Evolutionary conservation across 2,329 filamentous ascomycete species (phyloP).

Genomic region (Ophiostoma sp.): DNA sequence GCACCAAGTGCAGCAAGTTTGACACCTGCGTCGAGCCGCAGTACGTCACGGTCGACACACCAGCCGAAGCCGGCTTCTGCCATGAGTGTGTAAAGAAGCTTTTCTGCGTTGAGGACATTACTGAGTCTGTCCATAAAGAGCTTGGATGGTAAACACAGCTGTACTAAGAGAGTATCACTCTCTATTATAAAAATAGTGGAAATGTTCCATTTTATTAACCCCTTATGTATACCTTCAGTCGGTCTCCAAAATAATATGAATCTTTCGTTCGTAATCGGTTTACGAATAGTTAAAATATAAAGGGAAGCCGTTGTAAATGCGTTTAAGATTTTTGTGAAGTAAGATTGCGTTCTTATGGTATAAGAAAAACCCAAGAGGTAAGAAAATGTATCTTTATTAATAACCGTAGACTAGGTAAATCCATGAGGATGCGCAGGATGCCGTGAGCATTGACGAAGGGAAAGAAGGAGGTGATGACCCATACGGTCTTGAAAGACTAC

Average conservation of each 20-base stretch:
- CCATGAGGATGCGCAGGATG: no score
- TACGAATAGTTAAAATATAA: no score
- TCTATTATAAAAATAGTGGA: background rate
- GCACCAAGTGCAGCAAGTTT: constrained; percentile 5
- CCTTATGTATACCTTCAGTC: background rate
- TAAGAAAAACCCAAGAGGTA: no score
- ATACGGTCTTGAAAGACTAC: no score
- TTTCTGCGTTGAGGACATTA: background rate
- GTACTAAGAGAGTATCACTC: background rate
- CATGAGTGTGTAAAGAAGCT: background rate
- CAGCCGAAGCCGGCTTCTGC: background rate
- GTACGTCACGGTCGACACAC: background rate
- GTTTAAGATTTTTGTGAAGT: no score
- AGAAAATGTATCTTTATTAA: no score
- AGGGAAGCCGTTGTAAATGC: no score
- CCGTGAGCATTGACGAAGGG: no score
- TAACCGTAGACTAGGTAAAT: no score
- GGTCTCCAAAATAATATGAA: background rate
- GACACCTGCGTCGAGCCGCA: background rate
- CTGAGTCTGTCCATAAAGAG: background rate
- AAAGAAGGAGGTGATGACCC: no score
- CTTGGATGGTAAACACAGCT: background rate
- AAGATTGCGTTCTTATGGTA: no score
- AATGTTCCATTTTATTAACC: background rate
- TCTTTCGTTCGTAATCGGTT: no score